phyloP scores from a whole-genome alignment of 495 filamentous ascomycete genomes.

The Penicillium ucsense region DNA sequence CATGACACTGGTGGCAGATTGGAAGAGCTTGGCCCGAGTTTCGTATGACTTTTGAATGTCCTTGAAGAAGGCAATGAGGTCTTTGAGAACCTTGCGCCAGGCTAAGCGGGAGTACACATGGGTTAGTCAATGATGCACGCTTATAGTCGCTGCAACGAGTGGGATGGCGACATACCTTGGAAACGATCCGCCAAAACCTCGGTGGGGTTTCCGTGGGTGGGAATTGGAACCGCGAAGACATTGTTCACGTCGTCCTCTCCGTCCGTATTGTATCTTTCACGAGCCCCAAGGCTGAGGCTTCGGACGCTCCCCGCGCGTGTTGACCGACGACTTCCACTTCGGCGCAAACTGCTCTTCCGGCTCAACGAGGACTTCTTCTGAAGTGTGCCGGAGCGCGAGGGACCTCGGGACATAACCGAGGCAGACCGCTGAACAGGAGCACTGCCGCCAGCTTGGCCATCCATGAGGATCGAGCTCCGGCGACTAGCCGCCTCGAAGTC shows the following conservation, averaged over 20 bases:
- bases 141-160: neutral
- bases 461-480: slow-evolving; percentile 51
- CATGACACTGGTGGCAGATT: slow-evolving; percentile 74
- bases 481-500: slow-evolving; percentile 61
- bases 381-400: slow-evolving; percentile 61
- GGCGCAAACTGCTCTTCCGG: slow-evolving; percentile 62
- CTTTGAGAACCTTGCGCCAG: slow-evolving; percentile 93
- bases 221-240: slow-evolving; percentile 80
- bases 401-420: slow-evolving; percentile 44
- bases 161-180: slow-evolving; percentile 50
- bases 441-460: slow-evolving; percentile 26
- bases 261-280: slow-evolving; percentile 42
- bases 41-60: slow-evolving; percentile 91
- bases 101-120: slow-evolving; percentile 36
- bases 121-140: slow-evolving; percentile 7
- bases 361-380: slow-evolving; percentile 78
- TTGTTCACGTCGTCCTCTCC: slow-evolving; percentile 68
- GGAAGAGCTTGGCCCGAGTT: slow-evolving; percentile 66
- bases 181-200: slow-evolving; percentile 86
- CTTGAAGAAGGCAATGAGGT: slow-evolving; percentile 87
- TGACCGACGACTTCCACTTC: slow-evolving; percentile 65
- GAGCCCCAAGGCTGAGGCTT: slow-evolving; percentile 56
- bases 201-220: slow-evolving; percentile 77
- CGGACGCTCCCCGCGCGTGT: slow-evolving; percentile 74
- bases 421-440: slow-evolving; percentile 34